phyloP scores from a whole-genome alignment of 805 yeast genomes.

The Blastobotrys muscicola region DNA sequence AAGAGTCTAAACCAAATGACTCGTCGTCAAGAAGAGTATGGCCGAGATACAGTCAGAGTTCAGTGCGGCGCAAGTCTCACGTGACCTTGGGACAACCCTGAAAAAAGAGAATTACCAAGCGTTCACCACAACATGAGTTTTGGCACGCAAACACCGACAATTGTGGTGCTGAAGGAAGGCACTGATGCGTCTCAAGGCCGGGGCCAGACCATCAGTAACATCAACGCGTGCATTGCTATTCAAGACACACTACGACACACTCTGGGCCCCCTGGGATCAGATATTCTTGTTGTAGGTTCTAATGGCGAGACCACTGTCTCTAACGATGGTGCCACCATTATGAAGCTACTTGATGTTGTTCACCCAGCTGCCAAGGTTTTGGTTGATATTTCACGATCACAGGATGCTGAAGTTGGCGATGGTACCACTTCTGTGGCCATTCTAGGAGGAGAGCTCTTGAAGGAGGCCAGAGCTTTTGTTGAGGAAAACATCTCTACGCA shows the following conservation, averaged over 20 bases:
- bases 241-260: slow-evolving; percentile 94
- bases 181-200: slow-evolving; percentile 95
- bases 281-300: slow-evolving; percentile 76
- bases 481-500: slow-evolving; percentile 96
- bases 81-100: too few relatives aligned
- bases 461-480: slow-evolving; percentile 80
- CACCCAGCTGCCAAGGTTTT: slow-evolving; percentile 97
- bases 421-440: slow-evolving; percentile 97
- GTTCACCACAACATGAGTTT: slow-evolving; percentile 50
- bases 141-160: slow-evolving; percentile 93
- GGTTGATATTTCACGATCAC: slow-evolving; percentile 91
- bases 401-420: slow-evolving; percentile 97
- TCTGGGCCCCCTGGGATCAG: slow-evolving; percentile 95
- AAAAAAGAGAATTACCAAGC: not conserved
- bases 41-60: too few relatives aligned
- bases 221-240: slow-evolving; percentile 93
- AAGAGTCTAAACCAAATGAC: too few relatives aligned
- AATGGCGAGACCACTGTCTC: slow-evolving; percentile 89
- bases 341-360: slow-evolving; percentile 84
- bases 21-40: too few relatives aligned
- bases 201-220: slow-evolving; percentile 90
- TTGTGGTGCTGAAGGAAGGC: slow-evolving; percentile 95
- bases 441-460: slow-evolving; percentile 78
- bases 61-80: too few relatives aligned
- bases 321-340: slow-evolving; percentile 95